Evolutionary conservation across 306 rosid species (phyloP).

Genomic region (Spatholobus suberectus): DNA sequence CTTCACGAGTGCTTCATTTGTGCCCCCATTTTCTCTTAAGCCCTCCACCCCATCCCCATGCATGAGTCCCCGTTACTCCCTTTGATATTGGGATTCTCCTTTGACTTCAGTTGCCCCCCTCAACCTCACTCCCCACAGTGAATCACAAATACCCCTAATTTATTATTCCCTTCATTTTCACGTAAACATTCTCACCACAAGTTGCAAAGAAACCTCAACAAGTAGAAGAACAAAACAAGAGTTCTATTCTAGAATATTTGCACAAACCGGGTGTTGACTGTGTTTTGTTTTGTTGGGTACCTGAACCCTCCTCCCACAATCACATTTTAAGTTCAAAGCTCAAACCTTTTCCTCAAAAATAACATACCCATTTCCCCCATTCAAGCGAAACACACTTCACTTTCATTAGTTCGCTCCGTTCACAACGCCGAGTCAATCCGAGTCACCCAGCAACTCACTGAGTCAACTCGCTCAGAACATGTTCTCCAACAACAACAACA

Average conservation of each 20-base stretch:
- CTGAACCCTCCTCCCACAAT: neutral
- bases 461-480: slow-evolving; percentile 53
- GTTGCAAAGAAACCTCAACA: neutral
- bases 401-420: neutral
- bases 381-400: slow-evolving; percentile 18
- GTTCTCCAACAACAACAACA: slow-evolving; percentile 64
- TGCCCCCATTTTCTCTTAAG: slow-evolving; percentile 28
- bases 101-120: slow-evolving; percentile 50
- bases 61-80: slow-evolving; percentile 46
- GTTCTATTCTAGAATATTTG: neutral
- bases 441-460: slow-evolving; percentile 48
- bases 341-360: slow-evolving; percentile 3
- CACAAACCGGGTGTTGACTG: neutral
- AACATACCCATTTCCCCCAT: slow-evolving; percentile 24
- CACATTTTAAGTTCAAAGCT: slow-evolving; percentile 18
- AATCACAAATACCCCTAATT: slow-evolving; percentile 45
- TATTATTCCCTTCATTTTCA: slow-evolving; percentile 25
- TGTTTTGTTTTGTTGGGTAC: neutral
- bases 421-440: slow-evolving; percentile 48
- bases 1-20: slow-evolving; percentile 83
- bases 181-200: neutral
- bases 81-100: slow-evolving; percentile 51
- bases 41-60: slow-evolving; percentile 30
- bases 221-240: slow-evolving; percentile 5
- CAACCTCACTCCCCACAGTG: neutral